Evolutionary conservation across 805 yeast species (phyloP).

Genomic region (Yarrowia yakushimensis): DNA sequence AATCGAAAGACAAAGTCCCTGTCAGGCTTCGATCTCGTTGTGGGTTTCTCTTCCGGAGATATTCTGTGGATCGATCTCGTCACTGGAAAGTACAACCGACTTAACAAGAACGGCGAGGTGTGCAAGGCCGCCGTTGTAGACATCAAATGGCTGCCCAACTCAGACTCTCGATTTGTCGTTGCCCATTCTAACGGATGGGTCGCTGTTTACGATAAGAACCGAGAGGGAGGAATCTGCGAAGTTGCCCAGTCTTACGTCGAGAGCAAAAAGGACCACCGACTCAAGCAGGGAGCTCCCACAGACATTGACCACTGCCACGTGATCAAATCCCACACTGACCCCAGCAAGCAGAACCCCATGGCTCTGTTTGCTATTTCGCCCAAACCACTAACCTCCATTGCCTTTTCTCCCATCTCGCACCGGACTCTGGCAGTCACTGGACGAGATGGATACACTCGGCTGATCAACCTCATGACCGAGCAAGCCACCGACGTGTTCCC

Average conservation of each 20-base stretch:
- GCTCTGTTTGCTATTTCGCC: conserved; percentile 63
- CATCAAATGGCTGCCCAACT: conserved; percentile 47
- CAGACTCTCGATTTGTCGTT: conserved; percentile 47
- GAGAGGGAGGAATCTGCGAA: conserved; percentile 42
- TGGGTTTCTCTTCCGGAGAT: conserved; percentile 70
- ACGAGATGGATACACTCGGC: conserved; percentile 61
- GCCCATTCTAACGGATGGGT: conserved; percentile 66
- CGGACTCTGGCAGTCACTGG: conserved; percentile 41
- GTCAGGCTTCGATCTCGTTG: conserved; percentile 46
- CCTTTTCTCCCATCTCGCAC: conserved; percentile 41
- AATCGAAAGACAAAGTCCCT: conserved; percentile 36
- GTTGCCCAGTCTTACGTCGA: conserved; percentile 1
- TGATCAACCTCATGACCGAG: conserved; percentile 51
- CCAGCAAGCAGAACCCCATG: conserved; percentile 43
- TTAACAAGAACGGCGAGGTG: conserved; percentile 50
- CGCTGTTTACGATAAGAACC: conserved; percentile 48
- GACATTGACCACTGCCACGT: conserved; percentile 15
- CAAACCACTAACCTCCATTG: conserved; percentile 52
- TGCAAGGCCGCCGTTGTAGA: conserved; percentile 46
- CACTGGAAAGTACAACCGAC: conserved; percentile 47
- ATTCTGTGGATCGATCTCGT: conserved; percentile 57
- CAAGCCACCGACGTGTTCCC: conserved; percentile 52
- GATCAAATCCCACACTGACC: conserved; percentile 11
- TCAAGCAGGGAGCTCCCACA: neutral
- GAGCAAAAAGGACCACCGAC: conserved; percentile 1